Conservation (phyloP, 768 basidiomycete species). For the Sarcomyxa edulis region DNA sequence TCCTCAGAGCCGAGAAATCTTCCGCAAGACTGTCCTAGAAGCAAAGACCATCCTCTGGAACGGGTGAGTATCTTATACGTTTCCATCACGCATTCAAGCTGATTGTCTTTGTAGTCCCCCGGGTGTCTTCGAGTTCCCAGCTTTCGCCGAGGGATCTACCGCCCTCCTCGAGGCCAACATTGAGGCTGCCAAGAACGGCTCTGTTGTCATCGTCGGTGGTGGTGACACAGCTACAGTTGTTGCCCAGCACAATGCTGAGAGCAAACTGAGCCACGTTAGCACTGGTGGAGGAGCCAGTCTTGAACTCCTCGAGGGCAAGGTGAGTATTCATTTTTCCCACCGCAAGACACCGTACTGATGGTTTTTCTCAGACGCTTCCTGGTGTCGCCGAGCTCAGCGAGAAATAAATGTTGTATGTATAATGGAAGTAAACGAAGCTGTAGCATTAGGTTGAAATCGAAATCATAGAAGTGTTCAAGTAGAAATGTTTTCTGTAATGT, state of each 20-base stretch:
- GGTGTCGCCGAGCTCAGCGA: slow-evolving; percentile 90
- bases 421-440: too few relatives aligned
- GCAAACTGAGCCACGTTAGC: slow-evolving; percentile 91
- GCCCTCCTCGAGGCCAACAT: slow-evolving; percentile 80
- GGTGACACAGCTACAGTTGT: slow-evolving; percentile 96
- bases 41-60: slow-evolving; percentile 98
- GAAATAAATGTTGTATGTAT: too few relatives aligned
- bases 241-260: slow-evolving; percentile 80
- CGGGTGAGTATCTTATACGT: slow-evolving; percentile 43
- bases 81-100: background rate
- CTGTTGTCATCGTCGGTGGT: slow-evolving; percentile 93
- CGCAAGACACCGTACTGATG: slow-evolving; percentile 4
- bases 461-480: too few relatives aligned
- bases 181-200: slow-evolving; percentile 79
- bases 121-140: slow-evolving; percentile 96
- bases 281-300: slow-evolving; percentile 93
- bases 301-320: slow-evolving; percentile 98
- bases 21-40: slow-evolving; percentile 72
- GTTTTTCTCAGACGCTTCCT: slow-evolving; percentile 60
- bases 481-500: too few relatives aligned
- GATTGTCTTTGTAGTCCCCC: slow-evolving; percentile 66
- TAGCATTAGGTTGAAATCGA: too few relatives aligned
- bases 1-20: slow-evolving; percentile 76
- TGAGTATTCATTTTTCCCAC: slow-evolving; percentile 22
- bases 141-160: slow-evolving; percentile 83